These are phyloP conservation scores for Penicillium thymicola DNA, from an alignment of 2,329 filamentous ascomycete species.

Conservation along the genomic window DNA sequence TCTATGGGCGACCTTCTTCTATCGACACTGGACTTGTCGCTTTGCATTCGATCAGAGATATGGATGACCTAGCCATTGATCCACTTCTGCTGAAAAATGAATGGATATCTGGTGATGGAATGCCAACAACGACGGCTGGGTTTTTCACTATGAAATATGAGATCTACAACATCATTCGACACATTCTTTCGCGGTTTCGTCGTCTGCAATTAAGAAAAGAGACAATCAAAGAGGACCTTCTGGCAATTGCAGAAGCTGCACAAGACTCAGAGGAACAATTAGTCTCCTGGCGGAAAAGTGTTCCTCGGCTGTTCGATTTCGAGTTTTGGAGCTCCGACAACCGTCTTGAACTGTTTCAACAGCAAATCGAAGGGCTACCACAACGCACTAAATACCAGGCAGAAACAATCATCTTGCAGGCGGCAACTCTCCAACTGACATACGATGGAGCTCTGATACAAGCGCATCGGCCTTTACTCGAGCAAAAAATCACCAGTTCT, in stretches of 20 bases:
- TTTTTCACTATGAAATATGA: slow-evolving; percentile 29
- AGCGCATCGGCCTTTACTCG: slow-evolving; percentile 23
- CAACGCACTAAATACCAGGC: slow-evolving; percentile 2
- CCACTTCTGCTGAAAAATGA: slow-evolving; percentile 4
- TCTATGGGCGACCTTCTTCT: slow-evolving; percentile 30
- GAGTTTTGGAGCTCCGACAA: slow-evolving; percentile 3
- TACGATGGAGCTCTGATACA: slow-evolving; percentile 26
- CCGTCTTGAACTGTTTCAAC: slow-evolving; percentile 1
- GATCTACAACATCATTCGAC: slow-evolving; percentile 28
- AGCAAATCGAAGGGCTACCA: neutral
- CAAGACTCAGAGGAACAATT: slow-evolving; percentile 6
- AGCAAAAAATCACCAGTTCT: slow-evolving; percentile 12
- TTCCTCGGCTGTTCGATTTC: slow-evolving; percentile 7
- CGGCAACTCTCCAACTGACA: slow-evolving; percentile 22
- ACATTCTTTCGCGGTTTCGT: slow-evolving; percentile 26
- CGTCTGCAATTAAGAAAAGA: slow-evolving; percentile 17
- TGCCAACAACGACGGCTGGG: neutral
- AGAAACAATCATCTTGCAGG: slow-evolving; percentile 16
- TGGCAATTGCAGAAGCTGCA: slow-evolving; percentile 8
- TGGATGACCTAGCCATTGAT: slow-evolving; percentile 23
- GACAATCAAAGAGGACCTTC: slow-evolving; percentile 5
- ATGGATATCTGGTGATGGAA: slow-evolving; percentile 10
- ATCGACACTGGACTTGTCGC: slow-evolving; percentile 25
- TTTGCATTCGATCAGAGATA: slow-evolving; percentile 22
- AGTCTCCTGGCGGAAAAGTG: neutral